Evolutionary conservation across 371 early-diverging fungal species (phyloP).

Genomic region (Mortierella sp.): DNA sequence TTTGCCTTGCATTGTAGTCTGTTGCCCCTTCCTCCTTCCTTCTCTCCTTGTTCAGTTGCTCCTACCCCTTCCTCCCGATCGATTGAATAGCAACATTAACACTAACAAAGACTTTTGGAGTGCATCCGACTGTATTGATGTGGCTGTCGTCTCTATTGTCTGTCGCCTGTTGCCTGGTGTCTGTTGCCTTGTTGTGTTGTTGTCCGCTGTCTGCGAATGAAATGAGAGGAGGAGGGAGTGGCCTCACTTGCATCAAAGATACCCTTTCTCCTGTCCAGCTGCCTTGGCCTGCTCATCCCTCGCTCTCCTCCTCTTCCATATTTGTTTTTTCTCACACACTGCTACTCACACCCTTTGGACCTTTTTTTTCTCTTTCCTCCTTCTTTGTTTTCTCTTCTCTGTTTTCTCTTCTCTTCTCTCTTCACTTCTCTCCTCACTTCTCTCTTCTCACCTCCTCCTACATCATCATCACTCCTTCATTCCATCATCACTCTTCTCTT

Average conservation of each 20-base stretch:
- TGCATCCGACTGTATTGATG: not conserved
- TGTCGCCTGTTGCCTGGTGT: too few relatives aligned
- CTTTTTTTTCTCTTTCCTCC: not conserved
- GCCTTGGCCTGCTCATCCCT: not conserved
- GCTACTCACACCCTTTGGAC: not conserved
- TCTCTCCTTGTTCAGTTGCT: not conserved
- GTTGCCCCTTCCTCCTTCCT: not conserved
- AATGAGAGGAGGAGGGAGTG: not conserved
- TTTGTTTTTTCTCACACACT: slow-evolving; percentile 5
- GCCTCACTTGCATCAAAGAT: too few relatives aligned
- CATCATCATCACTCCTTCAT: not conserved
- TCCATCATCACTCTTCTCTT: not conserved
- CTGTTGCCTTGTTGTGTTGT: too few relatives aligned
- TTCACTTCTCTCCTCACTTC: not conserved
- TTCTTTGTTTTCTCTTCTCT: slow-evolving; percentile 6
- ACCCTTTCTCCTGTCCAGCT: too few relatives aligned
- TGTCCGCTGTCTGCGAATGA: not conserved
- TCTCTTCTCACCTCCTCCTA: not conserved
- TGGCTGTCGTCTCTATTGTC: too few relatives aligned
- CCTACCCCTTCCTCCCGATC: not conserved
- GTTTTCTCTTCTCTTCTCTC: not conserved
- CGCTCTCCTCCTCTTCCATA: not conserved
- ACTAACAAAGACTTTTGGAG: not conserved
- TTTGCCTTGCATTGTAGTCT: too few relatives aligned
- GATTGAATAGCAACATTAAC: not conserved